These are phyloP conservation scores for Danielia oregonensis DNA, from an alignment of 805 yeast genomes.

Conservation along the genomic window DNA sequence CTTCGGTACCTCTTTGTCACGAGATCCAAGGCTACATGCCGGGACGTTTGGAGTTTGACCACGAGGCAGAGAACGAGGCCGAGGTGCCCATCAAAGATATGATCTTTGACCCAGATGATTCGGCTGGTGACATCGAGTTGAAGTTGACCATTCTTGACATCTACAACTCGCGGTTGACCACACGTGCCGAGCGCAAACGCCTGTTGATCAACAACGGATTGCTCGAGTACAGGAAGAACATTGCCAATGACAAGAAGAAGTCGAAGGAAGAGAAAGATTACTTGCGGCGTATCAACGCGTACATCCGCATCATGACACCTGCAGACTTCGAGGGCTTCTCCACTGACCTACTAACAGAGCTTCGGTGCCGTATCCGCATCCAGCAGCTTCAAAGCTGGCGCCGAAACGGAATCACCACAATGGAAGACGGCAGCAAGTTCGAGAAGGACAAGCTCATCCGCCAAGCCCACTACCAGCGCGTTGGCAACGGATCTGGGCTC, in stretches of 20 bases:
- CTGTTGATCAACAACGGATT: conserved; percentile 69
- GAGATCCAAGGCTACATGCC: conserved; percentile 99
- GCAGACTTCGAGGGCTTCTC: conserved; percentile 75
- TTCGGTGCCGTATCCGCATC: conserved; percentile 73
- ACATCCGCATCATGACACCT: conserved; percentile 74
- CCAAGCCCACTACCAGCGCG: conserved; percentile 57
- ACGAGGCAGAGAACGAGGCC: conserved; percentile 95
- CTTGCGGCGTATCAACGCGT: conserved; percentile 70
- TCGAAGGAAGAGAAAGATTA: conserved; percentile 88
- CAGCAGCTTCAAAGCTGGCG: conserved; percentile 94
- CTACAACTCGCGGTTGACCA: conserved; percentile 82
- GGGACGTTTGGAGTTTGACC: conserved; percentile 94
- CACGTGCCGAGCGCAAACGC: conserved; percentile 91
- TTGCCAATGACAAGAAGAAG: conserved; percentile 78
- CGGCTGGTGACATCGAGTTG: conserved; percentile 81
- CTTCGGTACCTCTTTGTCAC: conserved; percentile 94
- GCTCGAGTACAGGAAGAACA: conserved; percentile 80
- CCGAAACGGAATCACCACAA: conserved; percentile 76
- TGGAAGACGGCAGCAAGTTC: conserved; percentile 79
- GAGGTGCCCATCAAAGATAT: conserved; percentile 92
- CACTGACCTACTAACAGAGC: conserved; percentile 71
- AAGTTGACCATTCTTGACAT: conserved; percentile 85
- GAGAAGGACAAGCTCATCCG: conserved; percentile 84
- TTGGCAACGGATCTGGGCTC: conserved; percentile 36
- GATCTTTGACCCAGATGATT: conserved; percentile 93